Base-by-base conservation (phyloP, 1,284 basidiomycete genomes). In the Ganoderma lucidum region DNA sequence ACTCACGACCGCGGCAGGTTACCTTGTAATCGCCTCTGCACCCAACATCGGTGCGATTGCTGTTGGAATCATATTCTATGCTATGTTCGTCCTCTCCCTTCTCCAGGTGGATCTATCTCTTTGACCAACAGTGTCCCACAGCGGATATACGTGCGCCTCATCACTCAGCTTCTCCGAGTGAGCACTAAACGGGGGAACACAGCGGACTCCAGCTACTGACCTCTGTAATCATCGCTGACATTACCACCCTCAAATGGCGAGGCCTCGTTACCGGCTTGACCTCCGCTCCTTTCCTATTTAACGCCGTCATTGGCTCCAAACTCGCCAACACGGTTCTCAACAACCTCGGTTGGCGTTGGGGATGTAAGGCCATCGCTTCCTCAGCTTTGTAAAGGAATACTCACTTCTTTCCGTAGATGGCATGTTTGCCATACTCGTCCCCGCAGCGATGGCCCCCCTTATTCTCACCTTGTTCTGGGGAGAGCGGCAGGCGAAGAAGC, bases 181-280 rank as follows among this genome's bases (percentile, higher is more conserved):
- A 15, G n/a, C 62, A 56, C 69, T 70, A n/a, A 70, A 61, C 37
- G 2, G 5, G n/a, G 42, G 19, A 30, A n/a, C 55, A 17, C 66
- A 86, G 83, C 69, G 90, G 91, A 32, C 82, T 94, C 35, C 92
- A 94, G 80, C 84, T 95, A 53, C 84, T 94, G n/a, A 90, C 88
- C 15, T 89, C 90, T 72, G 89, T 94, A 68, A 86, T 93, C 75
- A 90, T 93, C 67, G 93, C 93, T 23, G 94, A 96, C 76, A 90
- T 93, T 72, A 95, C 94, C 8, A 91, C 89, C 1, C 86, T 95
- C 12, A 86, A 89, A 77, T 95, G 92, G 91, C 87, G 94, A 68
- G 93, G 92, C 14, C 83, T 95, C 12, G 87, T 92, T 19, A 86
- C 89, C 3, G 85, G 86, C 10, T 79, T 92, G 28, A 85, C 88